A percentile compares a stretch with the other conserved stretches of the same genome.
phyloP scores from a whole-genome alignment of 345 rosid species.

The Populus simonii region DNA sequence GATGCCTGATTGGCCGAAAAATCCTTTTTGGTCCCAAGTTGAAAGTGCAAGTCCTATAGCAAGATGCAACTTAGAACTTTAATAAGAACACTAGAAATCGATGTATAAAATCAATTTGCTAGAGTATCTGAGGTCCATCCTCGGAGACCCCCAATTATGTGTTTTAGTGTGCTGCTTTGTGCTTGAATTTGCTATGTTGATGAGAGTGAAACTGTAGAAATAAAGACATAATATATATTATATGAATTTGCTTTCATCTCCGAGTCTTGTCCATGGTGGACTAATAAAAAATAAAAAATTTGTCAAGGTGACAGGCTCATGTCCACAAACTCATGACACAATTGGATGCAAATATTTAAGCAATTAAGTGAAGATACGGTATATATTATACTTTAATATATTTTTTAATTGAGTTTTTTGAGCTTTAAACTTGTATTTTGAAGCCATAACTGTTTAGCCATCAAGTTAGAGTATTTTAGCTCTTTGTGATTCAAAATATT shows the following conservation, averaged over 20 bases:
- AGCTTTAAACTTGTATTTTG: too few species aligned
- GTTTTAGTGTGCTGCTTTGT: constrained; percentile 12
- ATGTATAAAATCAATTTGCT: constrained; percentile 15
- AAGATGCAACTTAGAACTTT: not conserved
- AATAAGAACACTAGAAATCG: constrained; percentile 10
- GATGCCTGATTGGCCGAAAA: constrained; percentile 1
- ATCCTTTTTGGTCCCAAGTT: not conserved
- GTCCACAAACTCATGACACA: too few species aligned
- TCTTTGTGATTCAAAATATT: too few species aligned
- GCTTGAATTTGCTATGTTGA: constrained; percentile 9
- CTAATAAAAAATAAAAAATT: too few species aligned
- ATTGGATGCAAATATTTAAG: too few species aligned
- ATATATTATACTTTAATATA: too few species aligned
- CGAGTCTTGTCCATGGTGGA: not conserved
- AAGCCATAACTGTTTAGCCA: too few species aligned
- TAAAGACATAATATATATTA: not conserved
- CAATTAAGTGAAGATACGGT: too few species aligned
- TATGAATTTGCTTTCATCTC: not conserved
- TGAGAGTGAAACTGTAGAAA: not conserved
- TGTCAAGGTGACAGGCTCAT: too few species aligned
- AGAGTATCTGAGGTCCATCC: not conserved
- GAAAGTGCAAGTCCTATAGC: constrained; percentile 3
- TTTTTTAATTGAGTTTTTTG: too few species aligned
- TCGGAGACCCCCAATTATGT: not conserved
- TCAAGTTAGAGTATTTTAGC: too few species aligned